Evolutionary conservation across 352 stramenopile species (phyloP), one percentile per base, ranked within the genome.

Genomic region (Plasmopara muralis): DNA sequence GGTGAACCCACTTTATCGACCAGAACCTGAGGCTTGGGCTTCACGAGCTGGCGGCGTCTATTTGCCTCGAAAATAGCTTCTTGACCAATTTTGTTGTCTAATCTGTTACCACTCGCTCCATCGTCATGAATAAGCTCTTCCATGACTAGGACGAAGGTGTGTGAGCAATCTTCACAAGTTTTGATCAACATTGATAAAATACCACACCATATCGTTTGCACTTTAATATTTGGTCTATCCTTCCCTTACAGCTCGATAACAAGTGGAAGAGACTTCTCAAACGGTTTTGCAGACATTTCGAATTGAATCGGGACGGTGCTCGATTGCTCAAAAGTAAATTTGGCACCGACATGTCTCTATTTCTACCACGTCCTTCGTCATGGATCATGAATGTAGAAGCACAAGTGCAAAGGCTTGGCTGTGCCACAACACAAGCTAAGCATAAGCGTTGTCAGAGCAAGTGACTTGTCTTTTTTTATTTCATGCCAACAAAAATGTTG

Each of bases 321-420:
- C 12, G 55, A 2, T 18, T 65, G 12, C 57, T 88, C 4, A 65
- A 87, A 46, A 58, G 39, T 9, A 62, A 81, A 33, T 84, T 59
- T 30, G 80, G 73, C 0, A 35, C 55, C 5, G 60, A 85, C 16
- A 48, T 81, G 18, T 65, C 70, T 25, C 70, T 90, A 14, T 68
- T 88, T 35, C 47, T 90, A 30, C 66, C 77, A 9, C 77, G 80
- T 5, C 61, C 88, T 7, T 51, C 88, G 37, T 68, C 70, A 9
- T 89, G 72, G 79, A 83, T 89, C 70, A 9, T 89, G 72, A 77
- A 83, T 87, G 69, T 66, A 76, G n/a, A n/a, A 85, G 71, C 46
- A 74, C 60, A 18, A 60, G 50, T 42, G 41, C 37, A 31, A 35
- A 35, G 12, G 48, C 20, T 25, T 25, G 20, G 20, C 20, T 25